Conservation (phyloP, 306 rosid genomes). For the Luffa aegyptiaca region DNA sequence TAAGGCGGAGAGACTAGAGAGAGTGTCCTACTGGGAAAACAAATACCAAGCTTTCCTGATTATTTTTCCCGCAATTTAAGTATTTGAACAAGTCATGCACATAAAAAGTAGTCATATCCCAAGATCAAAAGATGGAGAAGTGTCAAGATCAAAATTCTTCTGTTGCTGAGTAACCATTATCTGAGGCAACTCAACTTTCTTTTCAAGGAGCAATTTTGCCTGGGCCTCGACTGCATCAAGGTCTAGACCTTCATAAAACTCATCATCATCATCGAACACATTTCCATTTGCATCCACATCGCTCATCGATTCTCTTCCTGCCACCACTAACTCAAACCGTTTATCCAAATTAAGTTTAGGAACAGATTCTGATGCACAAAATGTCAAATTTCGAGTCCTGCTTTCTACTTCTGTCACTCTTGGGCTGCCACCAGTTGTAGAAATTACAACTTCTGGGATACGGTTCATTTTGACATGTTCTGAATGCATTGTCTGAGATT, state of each 20-base stretch:
- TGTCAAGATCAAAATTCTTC: constrained; percentile 11
- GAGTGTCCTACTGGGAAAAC: background rate
- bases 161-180: constrained; percentile 13
- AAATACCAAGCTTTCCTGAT: background rate
- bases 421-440: constrained; percentile 18
- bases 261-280: constrained; percentile 44
- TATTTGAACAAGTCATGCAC: background rate
- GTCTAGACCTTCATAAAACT: constrained; percentile 53
- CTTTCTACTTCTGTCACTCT: constrained; percentile 22
- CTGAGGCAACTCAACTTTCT: constrained; percentile 33
- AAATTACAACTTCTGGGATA: constrained; percentile 29
- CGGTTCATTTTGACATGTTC: constrained; percentile 21
- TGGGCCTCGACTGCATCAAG: constrained; percentile 74
- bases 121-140: constrained; percentile 78
- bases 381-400: constrained; percentile 43
- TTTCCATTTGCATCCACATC: constrained; percentile 16
- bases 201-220: constrained; percentile 57
- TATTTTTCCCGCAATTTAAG: background rate
- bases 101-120: constrained; percentile 39
- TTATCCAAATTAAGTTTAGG: constrained; percentile 55
- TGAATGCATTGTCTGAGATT: constrained; percentile 21
- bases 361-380: constrained; percentile 31
- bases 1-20: background rate
- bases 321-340: constrained; percentile 41
- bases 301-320: constrained; percentile 20